Conservation (phyloP, 495 filamentous ascomycete species). For the Corynascus novoguineensis region DNA sequence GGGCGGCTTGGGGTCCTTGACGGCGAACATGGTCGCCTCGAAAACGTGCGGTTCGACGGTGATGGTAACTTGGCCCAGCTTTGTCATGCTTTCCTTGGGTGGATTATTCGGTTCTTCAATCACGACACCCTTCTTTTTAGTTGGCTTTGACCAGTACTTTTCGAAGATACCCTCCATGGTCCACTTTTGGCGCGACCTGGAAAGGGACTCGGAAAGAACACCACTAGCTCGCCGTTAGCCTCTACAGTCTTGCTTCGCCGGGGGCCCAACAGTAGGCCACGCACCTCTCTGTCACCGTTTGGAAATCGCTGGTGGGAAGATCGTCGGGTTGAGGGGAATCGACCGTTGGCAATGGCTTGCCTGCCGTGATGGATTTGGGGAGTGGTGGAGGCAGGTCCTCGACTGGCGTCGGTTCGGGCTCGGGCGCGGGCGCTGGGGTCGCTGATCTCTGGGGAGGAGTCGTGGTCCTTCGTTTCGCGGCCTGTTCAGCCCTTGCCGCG, state of each 20-base stretch:
- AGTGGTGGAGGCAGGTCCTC: conserved; percentile 51
- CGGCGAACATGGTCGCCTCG: conserved; percentile 76
- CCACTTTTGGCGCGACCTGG: conserved; percentile 85
- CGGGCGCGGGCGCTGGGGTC: conserved; percentile 33
- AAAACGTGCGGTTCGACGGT: conserved; percentile 88
- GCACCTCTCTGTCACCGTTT: conserved; percentile 79
- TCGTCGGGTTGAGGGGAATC: conserved; percentile 59
- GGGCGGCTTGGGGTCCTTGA: conserved; percentile 62
- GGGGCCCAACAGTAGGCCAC: neutral
- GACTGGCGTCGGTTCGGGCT: conserved; percentile 24
- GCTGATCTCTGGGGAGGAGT: conserved; percentile 36
- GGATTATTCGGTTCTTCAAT: conserved; percentile 71
- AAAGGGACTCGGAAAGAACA: conserved; percentile 74
- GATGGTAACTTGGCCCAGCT: conserved; percentile 72
- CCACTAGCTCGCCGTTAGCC: conserved; percentile 50
- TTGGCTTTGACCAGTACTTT: conserved; percentile 88
- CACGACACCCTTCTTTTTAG: conserved; percentile 67
- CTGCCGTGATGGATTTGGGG: conserved; percentile 48
- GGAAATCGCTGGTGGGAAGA: conserved; percentile 64
- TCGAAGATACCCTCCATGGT: conserved; percentile 82
- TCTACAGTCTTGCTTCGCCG: neutral
- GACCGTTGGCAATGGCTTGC: conserved; percentile 69
- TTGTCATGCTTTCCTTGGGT: conserved; percentile 78
- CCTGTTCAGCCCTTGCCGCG: conserved; percentile 46
- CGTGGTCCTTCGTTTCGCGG: conserved; percentile 44